Evolutionary conservation across 2,329 filamentous ascomycete genomes (phyloP), one percentile per base, ranked within the genome.

Genomic region (Septoria linicola): DNA sequence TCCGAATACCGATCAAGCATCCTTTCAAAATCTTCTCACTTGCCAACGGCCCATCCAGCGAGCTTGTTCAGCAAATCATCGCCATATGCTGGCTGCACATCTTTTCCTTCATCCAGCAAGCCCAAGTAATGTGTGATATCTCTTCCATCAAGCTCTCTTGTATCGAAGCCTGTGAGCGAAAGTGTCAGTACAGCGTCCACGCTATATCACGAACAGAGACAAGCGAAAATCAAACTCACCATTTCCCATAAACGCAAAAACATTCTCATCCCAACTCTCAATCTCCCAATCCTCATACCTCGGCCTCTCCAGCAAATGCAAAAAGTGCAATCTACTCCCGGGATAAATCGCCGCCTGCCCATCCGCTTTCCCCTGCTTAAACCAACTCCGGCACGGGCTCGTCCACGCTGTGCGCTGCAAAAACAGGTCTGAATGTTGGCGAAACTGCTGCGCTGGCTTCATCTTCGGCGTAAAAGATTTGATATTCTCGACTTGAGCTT

Each of bases 71-170:
- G 61, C 58, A 74, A 49, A 13, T 66, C 64, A 41, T 72, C 63
- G 31, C 70, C 72, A 61, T 72, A 74, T 8, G 64, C 64, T 6
- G 71, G 72, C 64, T 74, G 71, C 32, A 66, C 63, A 61, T 73
- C 71, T 39, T 55, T 62, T 2, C 69, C 70, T 19, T 67, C 60
- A 56, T 73, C 66, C 51, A 73, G 49, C 40, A 55, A 58, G 0
- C 73, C 73, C 35, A 76, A 52, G 64, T 76, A 76, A 58, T 72
- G 66, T 32, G 72, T 75, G 17, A 75, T 68, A 62, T 76, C 73
- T 47, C 72, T 66, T n/a, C 73, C 73, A 63, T 76, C 73, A 60
- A 68, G 68, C 62, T 76, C 73, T 43, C 73, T 61, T n/a, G 63
- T 62, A 54, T 72, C 67, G 49, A 76, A 76, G 1, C 74, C 72